These are phyloP conservation scores for Cornus controversa DNA, from an alignment of 148 eudicot species.

Conservation along the genomic window DNA sequence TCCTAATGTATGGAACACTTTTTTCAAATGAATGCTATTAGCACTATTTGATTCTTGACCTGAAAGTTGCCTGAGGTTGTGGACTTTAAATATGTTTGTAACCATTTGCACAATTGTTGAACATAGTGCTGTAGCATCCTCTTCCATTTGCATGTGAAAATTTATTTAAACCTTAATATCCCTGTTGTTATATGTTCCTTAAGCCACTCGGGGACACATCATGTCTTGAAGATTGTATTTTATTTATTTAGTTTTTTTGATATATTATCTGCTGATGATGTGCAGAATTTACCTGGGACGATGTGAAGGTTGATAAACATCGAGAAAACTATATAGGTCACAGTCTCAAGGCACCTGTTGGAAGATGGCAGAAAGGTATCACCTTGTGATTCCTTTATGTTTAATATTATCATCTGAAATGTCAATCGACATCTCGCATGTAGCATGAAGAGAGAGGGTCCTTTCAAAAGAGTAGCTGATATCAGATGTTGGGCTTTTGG, in stretches of 20 bases:
- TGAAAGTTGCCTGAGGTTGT: not conserved
- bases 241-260: not conserved
- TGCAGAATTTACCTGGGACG: slow-evolving; percentile 96
- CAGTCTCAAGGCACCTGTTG: slow-evolving; percentile 96
- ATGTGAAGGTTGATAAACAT: slow-evolving; percentile 93
- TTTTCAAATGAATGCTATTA: not conserved
- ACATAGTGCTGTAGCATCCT: not conserved
- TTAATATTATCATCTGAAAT: not conserved
- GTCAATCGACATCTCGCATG: not conserved
- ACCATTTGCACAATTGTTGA: not conserved
- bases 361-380: slow-evolving; percentile 99
- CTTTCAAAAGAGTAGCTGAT: not conserved
- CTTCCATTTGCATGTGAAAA: not conserved
- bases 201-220: not conserved
- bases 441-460: not conserved
- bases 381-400: not conserved
- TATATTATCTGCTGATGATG: not conserved
- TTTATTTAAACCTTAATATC: not conserved
- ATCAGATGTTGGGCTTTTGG: not conserved
- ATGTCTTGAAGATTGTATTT: not conserved
- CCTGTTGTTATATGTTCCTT: not conserved
- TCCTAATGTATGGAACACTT: not conserved
- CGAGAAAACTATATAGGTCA: slow-evolving; percentile 97
- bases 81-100: not conserved
- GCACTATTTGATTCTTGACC: not conserved